Percentiles rank a stretch among this genome's conserved stretches.
Conservation (phyloP, 2,329 filamentous ascomycete genomes). For the Emydomyces testavorans region DNA sequence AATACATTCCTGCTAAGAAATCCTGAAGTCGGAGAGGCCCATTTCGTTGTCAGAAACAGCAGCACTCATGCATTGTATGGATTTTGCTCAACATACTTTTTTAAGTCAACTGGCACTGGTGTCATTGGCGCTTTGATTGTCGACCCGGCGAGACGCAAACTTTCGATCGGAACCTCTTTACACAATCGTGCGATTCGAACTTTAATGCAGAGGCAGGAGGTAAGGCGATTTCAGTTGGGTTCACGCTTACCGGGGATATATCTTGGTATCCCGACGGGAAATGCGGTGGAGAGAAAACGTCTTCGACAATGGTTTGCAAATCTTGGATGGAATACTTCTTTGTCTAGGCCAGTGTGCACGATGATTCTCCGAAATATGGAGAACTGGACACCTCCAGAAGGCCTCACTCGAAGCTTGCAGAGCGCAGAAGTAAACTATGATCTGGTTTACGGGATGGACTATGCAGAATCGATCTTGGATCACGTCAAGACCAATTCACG, state of each 20-base stretch:
- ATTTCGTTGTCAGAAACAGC: constrained; percentile 89
- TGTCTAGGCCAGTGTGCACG: constrained; percentile 54
- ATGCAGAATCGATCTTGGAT: constrained; percentile 59
- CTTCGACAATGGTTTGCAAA: constrained; percentile 76
- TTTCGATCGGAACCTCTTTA: constrained; percentile 81
- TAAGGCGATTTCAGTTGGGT: constrained; percentile 73
- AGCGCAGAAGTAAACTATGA: constrained; percentile 68
- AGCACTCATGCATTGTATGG: constrained; percentile 84
- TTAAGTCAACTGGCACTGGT: constrained; percentile 56
- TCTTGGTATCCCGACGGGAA: constrained; percentile 64
- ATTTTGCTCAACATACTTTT: constrained; percentile 81
- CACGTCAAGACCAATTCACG: constrained; percentile 63
- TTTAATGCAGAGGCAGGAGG: constrained; percentile 56
- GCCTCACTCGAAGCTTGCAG: constrained; percentile 61
- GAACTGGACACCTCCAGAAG: constrained; percentile 64
- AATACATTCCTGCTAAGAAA: constrained; percentile 65
- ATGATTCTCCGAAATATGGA: constrained; percentile 62
- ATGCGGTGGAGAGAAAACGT: constrained; percentile 48
- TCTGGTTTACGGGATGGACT: constrained; percentile 67
- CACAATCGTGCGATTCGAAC: constrained; percentile 74
- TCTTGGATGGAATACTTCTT: constrained; percentile 69
- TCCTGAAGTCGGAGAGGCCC: constrained; percentile 61
- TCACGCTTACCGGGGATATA: constrained; percentile 74
- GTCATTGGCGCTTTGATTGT: constrained; percentile 82
- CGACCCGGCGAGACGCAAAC: constrained; percentile 70